These are phyloP conservation scores for Nyctanthes arbortristis DNA, from an alignment of 257 asterid genomes.

Conservation along the genomic window DNA sequence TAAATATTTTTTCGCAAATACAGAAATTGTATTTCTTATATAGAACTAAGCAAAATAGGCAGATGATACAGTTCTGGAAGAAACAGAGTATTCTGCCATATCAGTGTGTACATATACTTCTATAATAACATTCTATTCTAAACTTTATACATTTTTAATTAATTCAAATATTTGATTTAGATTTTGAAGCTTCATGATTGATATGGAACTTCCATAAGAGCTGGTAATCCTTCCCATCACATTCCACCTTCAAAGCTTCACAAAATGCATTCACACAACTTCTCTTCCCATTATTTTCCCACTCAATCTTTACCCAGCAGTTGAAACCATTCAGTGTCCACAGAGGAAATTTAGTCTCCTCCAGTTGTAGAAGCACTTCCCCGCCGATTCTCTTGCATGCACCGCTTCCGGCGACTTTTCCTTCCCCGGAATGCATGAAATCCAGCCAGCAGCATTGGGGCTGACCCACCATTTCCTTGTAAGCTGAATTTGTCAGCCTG, in stretches of 20 bases:
- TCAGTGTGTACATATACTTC: background rate
- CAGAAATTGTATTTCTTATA: too few species aligned
- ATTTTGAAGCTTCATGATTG: slow-evolving; percentile 16
- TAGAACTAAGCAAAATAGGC: too few species aligned
- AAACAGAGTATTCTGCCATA: too few species aligned
- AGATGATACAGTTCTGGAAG: too few species aligned
- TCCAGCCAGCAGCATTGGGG: slow-evolving; percentile 93
- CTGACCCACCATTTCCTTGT: slow-evolving; percentile 87
- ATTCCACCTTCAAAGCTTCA: slow-evolving; percentile 48
- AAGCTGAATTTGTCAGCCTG: slow-evolving; percentile 66
- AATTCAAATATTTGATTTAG: slow-evolving; percentile 24
- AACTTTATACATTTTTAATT: background rate
- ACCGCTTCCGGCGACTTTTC: slow-evolving; percentile 23
- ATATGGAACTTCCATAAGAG: slow-evolving; percentile 78
- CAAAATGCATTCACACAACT: slow-evolving; percentile 50
- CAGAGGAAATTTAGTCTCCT: slow-evolving; percentile 30
- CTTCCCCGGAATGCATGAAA: slow-evolving; percentile 15
- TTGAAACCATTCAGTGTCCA: slow-evolving; percentile 45
- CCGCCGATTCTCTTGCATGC: slow-evolving; percentile 80
- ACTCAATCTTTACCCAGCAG: slow-evolving; percentile 64
- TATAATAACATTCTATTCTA: slow-evolving; percentile 14
- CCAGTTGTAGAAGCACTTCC: slow-evolving; percentile 52
- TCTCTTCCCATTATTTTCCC: slow-evolving; percentile 66
- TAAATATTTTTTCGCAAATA: too few species aligned
- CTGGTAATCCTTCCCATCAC: slow-evolving; percentile 58